Base-by-base conservation (phyloP, 176 grass and related monocot species). In the Areca catechu region DNA sequence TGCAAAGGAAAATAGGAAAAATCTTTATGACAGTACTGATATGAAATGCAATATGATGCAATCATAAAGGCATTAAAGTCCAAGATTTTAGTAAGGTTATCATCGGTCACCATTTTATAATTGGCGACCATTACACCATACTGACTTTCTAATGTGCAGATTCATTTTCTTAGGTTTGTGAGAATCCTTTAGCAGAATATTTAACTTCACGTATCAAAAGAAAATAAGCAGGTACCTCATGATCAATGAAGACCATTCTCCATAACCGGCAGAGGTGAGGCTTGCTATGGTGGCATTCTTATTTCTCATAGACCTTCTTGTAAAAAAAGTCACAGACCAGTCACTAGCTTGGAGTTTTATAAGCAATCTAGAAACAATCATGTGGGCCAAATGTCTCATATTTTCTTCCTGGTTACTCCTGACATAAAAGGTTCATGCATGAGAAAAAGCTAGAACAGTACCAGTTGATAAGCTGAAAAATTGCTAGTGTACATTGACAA, bases 201-300 rank as follows among this genome's bases (percentile, higher is more conserved):
- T 9, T 43, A 43, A 14, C 34, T 43, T 43, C 10, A 43, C 10
- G 34, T 10, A 43, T 43, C 1, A n/a, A 0, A 60, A 17, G 4
- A n/a, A 16, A 60, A 27, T 28, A 17, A 37, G 15, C n/a, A 37
- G 28, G 19, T 60, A 60, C 57, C 57, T 60, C 57, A 30, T 60
- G 24, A 60, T 30, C 57, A 60, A 60, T 37, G 57, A 60, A 60
- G 27, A 60, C 57, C 57, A 60, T 37, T 60, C 25, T 28, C 18
- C 24, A 60, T 60, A 60, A 30, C 57, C 57, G 4, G 57, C 57
- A 60, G 17, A 60, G 24, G 25, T 30, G 57, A 60, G 57, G 24
- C 16, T 60, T 28, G 28, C 25, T 18, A 37, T 28, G 29, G 25
- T 60, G 57, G 25, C 25, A 37, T 60, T 30, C 12, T 7, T 29